Evolutionary conservation across 768 basidiomycete genomes (phyloP), one percentile per base, ranked within the genome.

Genomic region (Chalciporus pseudorubinellus): DNA sequence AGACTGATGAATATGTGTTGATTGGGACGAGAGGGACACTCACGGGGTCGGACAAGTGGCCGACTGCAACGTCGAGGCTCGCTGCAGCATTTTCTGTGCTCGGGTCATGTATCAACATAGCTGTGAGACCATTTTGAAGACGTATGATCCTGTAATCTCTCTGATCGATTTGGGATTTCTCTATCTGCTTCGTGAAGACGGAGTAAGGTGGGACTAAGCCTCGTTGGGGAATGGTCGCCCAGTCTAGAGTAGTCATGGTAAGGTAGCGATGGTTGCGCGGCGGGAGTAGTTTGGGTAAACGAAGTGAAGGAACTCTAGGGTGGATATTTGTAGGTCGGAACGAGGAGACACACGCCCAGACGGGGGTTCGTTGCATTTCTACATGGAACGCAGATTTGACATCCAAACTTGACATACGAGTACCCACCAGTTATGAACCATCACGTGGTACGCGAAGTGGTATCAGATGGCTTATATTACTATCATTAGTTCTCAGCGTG

Each of bases 21-120:
- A 46, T 18, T 16, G 22, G 18, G 34, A 24, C 11, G n/a, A 16
- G 19, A 18, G n/a, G 36, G 34, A 0, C 12, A 75, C 87, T 69
- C 64, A 92, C 92, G 14, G 97, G 97, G 70, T 99, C 97, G 39
- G 80, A 83, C 47, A 99, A 70, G 70, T 98, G 95, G 4, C 97
- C 97, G 2, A 98, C 94, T 31, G 87, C 86, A 46, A 98, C 93
- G 70, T 95, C 91, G 62, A 99, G 77, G 64, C 92, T 91, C 2
- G 95, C 97, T 0, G 94, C 92, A 11, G 92, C 89, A 71, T 95
- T 97, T 73, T 99, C 97, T 6, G 95, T 84, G 56, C 83, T 84
- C 0, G 80, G 70, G 65, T 99, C 95, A 49, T 85, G 85, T 13
- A 98, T 77, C 21, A 99, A 70, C 57, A 87, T 81, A 1, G 85